These are phyloP conservation scores for Chytridium lagenaria DNA, from an alignment of 371 early-diverging fungal genomes.

Conservation along the genomic window DNA sequence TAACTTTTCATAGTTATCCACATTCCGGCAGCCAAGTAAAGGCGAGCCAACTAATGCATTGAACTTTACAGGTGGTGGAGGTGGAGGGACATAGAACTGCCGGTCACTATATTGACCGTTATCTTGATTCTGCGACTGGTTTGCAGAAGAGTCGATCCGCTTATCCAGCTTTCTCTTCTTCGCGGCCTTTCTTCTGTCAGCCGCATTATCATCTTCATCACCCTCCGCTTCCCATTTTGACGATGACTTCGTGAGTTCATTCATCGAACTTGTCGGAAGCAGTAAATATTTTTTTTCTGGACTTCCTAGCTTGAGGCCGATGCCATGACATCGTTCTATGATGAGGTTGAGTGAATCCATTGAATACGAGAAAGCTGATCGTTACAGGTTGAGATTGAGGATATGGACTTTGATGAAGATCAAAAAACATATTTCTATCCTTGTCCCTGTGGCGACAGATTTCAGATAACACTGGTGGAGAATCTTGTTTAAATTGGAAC, in stretches of 20 bases:
- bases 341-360: background rate
- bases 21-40: constrained; percentile 67
- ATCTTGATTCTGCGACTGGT: background rate
- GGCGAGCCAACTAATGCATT: constrained; percentile 29
- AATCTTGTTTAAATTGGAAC: background rate
- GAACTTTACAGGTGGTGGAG: background rate
- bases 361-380: background rate
- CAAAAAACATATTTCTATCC: constrained; percentile 90
- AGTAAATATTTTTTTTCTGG: background rate
- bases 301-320: background rate
- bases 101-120: background rate
- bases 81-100: background rate
- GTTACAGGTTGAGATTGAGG: constrained; percentile 85
- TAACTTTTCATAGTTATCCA: constrained; percentile 87
- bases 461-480: constrained; percentile 81
- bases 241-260: background rate
- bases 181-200: background rate
- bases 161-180: constrained; percentile 4
- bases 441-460: constrained; percentile 99
- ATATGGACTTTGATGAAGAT: constrained; percentile 94
- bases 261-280: background rate
- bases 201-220: background rate
- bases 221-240: constrained; percentile 16
- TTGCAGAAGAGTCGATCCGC: background rate
- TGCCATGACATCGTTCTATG: constrained; percentile 9